These are phyloP conservation scores for Boletus mariae DNA, from an alignment of 1,284 basidiomycete genomes.

Conservation along the genomic window DNA sequence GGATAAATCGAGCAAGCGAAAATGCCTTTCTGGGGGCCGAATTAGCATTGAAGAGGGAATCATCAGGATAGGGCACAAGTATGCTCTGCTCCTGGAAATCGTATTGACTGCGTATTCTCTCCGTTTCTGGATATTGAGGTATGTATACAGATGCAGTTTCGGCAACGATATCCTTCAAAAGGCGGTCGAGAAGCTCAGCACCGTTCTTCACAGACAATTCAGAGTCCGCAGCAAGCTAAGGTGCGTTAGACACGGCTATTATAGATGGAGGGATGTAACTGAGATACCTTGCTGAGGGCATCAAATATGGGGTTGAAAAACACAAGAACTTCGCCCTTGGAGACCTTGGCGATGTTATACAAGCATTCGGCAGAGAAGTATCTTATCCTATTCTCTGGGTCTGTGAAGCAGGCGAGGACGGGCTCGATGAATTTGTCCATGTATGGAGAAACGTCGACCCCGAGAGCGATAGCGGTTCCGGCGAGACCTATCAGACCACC, in stretches of 20 bases:
- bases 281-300: slow-evolving; percentile 85
- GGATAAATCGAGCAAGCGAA: slow-evolving; percentile 92
- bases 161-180: slow-evolving; percentile 96
- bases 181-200: slow-evolving; percentile 94
- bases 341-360: slow-evolving; percentile 98
- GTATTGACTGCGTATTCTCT: slow-evolving; percentile 52
- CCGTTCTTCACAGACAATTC: slow-evolving; percentile 98
- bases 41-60: slow-evolving; percentile 42
- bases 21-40: slow-evolving; percentile 74
- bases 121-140: slow-evolving; percentile 81
- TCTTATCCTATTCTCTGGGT: slow-evolving; percentile 91
- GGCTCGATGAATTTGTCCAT: slow-evolving; percentile 91
- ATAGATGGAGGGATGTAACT: slow-evolving; percentile 4
- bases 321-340: slow-evolving; percentile 93
- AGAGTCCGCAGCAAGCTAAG: slow-evolving; percentile 90
- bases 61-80: slow-evolving; percentile 61
- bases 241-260: slow-evolving; percentile 13
- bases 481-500: slow-evolving; percentile 97
- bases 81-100: slow-evolving; percentile 50
- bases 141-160: slow-evolving; percentile 96
- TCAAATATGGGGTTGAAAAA: slow-evolving; percentile 99
- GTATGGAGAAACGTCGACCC: slow-evolving; percentile 89
- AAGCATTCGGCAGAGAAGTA: slow-evolving; percentile 98
- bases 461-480: slow-evolving; percentile 92
- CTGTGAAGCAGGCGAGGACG: slow-evolving; percentile 90